Percentiles rank a stretch among this genome's conserved stretches.
Conservation (phyloP, 352 stramenopile species). For the Phytopythium sindhum region DNA sequence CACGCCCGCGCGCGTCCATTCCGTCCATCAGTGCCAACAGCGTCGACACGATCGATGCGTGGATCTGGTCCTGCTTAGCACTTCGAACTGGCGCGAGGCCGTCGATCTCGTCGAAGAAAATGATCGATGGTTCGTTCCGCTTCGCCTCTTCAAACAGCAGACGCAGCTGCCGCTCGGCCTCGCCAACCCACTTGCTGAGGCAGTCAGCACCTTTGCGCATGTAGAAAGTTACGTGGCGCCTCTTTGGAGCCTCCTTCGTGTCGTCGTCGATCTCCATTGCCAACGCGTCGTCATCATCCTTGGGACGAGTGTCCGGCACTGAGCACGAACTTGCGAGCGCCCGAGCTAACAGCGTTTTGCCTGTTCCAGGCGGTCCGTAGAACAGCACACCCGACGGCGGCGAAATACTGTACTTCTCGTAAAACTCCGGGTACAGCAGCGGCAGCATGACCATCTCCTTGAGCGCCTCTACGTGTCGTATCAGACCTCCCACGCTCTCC, state of each 20-base stretch:
- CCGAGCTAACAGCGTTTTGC: conserved; percentile 89
- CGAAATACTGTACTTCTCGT: conserved; percentile 84
- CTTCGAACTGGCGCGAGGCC: conserved; percentile 90
- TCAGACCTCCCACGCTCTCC: conserved; percentile 82
- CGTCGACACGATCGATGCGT: conserved; percentile 92
- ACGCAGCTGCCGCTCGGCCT: conserved; percentile 89
- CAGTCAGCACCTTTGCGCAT: conserved; percentile 93
- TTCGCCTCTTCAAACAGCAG: conserved; percentile 91
- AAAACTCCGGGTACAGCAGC: conserved; percentile 91
- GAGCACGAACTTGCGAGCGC: conserved; percentile 88
- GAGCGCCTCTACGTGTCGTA: conserved; percentile 83
- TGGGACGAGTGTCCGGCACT: conserved; percentile 9
- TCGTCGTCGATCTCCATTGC: conserved; percentile 9
- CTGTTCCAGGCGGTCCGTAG: conserved; percentile 90
- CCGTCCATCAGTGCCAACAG: conserved; percentile 92
- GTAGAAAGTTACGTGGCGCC: conserved; percentile 89
- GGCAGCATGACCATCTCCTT: conserved; percentile 95
- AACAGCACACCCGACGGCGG: conserved; percentile 87
- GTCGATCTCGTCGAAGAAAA: conserved; percentile 96
- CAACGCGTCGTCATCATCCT: neutral
- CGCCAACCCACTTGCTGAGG: conserved; percentile 91
- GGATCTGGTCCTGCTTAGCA: conserved; percentile 93
- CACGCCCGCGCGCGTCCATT: conserved; percentile 79
- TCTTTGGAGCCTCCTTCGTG: conserved; percentile 15
- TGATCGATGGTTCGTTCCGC: conserved; percentile 90